These are phyloP conservation scores for Cercospora janseana DNA, from an alignment of 2,329 filamentous ascomycete genomes.

Conservation along the genomic window DNA sequence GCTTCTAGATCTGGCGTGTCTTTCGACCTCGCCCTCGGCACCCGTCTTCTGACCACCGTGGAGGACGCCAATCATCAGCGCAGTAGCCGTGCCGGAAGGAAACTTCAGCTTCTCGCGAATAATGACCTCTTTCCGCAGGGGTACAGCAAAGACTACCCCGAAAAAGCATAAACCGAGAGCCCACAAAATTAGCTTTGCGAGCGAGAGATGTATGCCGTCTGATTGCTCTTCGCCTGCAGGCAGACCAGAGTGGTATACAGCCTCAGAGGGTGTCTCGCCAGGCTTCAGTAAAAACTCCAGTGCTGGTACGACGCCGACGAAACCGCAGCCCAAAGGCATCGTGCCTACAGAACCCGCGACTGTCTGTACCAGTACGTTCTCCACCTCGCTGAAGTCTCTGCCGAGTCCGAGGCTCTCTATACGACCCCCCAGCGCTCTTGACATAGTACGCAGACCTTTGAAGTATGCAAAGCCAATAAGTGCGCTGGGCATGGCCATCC, in stretches of 20 bases:
- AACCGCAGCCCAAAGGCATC: conserved; percentile 93
- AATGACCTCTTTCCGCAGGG: conserved; percentile 84
- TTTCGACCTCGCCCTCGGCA: conserved; percentile 42
- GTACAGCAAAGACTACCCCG: conserved; percentile 93
- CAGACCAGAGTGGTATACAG: conserved; percentile 10
- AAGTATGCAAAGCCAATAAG: conserved; percentile 95
- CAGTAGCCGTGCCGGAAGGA: conserved; percentile 91
- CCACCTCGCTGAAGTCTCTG: conserved; percentile 80
- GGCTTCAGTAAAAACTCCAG: conserved; percentile 78
- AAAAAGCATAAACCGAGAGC: conserved; percentile 92
- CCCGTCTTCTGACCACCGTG: conserved; percentile 59
- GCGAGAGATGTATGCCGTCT: conserved; percentile 41
- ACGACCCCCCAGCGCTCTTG: conserved; percentile 54
- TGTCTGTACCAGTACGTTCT: conserved; percentile 95
- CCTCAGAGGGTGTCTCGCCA: conserved; percentile 57
- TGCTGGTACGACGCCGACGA: conserved; percentile 91
- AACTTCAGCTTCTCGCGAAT: conserved; percentile 90
- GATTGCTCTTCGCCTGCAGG: background rate
- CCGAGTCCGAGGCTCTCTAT: conserved; percentile 30
- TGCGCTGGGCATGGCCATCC: conserved; percentile 96
- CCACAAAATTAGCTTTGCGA: conserved; percentile 83
- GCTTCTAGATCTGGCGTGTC: conserved; percentile 19
- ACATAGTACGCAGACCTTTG: conserved; percentile 68
- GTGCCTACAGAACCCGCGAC: conserved; percentile 94
- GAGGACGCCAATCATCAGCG: conserved; percentile 84